phyloP scores from a whole-genome alignment of 192 early-diverging fungal genomes.

The Cetraspora pellucida region DNA sequence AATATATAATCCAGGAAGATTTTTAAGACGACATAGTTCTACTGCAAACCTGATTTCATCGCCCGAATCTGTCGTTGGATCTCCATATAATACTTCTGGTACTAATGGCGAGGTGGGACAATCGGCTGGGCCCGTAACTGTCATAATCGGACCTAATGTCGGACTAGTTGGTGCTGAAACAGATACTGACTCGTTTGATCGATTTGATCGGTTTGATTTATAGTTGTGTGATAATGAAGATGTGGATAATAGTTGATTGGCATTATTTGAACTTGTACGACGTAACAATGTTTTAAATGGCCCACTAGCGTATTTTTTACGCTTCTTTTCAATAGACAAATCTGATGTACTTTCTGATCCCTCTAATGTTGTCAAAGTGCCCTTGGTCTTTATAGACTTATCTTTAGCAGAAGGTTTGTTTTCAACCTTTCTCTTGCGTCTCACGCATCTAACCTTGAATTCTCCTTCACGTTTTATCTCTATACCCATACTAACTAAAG shows the following conservation, averaged over 20 bases:
- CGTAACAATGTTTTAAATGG: constrained; percentile 34
- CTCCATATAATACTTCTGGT: constrained; percentile 54
- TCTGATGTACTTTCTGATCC: neutral
- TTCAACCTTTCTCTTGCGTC: constrained; percentile 46
- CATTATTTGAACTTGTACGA: constrained; percentile 27
- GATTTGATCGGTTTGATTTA: neutral
- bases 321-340: constrained; percentile 19
- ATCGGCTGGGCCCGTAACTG: constrained; percentile 31
- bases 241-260: neutral
- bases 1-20: constrained; percentile 75
- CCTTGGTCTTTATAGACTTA: neutral
- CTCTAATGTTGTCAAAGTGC: neutral
- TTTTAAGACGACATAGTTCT: constrained; percentile 90
- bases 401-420: neutral
- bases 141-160: constrained; percentile 18
- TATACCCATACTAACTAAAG: constrained; percentile 53
- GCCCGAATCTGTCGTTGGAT: constrained; percentile 57
- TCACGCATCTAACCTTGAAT: constrained; percentile 59
- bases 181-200: neutral
- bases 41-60: constrained; percentile 88
- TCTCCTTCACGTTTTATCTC: constrained; percentile 58
- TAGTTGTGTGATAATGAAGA: neutral
- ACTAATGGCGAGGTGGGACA: constrained; percentile 10
- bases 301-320: constrained; percentile 23
- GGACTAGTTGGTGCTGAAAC: constrained; percentile 11